A percentile compares a stretch with the other conserved stretches of the same genome.
Conservation (phyloP, 768 basidiomycete species). For the Tulasnella sp. region DNA sequence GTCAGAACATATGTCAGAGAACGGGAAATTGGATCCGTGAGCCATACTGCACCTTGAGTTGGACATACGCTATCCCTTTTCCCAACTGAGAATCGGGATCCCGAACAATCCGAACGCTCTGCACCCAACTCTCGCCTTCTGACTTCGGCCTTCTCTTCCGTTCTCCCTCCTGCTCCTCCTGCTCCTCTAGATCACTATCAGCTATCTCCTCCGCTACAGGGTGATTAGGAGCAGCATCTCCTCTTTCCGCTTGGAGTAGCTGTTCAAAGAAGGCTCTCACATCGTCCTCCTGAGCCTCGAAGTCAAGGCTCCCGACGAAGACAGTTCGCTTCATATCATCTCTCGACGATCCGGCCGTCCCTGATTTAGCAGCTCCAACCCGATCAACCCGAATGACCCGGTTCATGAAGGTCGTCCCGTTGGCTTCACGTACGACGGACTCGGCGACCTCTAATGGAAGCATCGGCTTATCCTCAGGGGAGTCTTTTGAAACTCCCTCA, state of each 20-base stretch:
- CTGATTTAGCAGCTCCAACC: constrained; percentile 20
- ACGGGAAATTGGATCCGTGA: too few species aligned
- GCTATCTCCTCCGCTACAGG: constrained; percentile 9
- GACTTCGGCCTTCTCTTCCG: too few species aligned
- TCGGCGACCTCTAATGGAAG: constrained; percentile 48
- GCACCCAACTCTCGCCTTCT: constrained; percentile 21
- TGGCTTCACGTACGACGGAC: constrained; percentile 43
- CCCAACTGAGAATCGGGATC: constrained; percentile 34
- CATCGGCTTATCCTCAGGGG: constrained; percentile 21
- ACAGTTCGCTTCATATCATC: constrained; percentile 68
- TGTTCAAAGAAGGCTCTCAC: constrained; percentile 78
- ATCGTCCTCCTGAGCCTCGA: constrained; percentile 84
- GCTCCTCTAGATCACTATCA: constrained; percentile 14
- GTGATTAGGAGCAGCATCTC: constrained; percentile 22
- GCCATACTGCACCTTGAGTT: constrained; percentile 76
- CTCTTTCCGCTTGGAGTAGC: constrained; percentile 57
- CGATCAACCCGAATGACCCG: constrained; percentile 57
- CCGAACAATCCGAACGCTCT: constrained; percentile 31
- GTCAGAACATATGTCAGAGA: too few species aligned
- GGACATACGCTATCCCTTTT: constrained; percentile 47
- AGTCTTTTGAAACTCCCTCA: background rate
- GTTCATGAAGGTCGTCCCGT: constrained; percentile 65
- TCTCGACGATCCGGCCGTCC: constrained; percentile 23
- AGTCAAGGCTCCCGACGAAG: constrained; percentile 91
- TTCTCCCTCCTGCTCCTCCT: constrained; percentile 19